A percentile compares a stretch with the other conserved stretches of the same genome.
phyloP scores from a whole-genome alignment of 148 eudicot genomes.

The Rheum nobile region DNA sequence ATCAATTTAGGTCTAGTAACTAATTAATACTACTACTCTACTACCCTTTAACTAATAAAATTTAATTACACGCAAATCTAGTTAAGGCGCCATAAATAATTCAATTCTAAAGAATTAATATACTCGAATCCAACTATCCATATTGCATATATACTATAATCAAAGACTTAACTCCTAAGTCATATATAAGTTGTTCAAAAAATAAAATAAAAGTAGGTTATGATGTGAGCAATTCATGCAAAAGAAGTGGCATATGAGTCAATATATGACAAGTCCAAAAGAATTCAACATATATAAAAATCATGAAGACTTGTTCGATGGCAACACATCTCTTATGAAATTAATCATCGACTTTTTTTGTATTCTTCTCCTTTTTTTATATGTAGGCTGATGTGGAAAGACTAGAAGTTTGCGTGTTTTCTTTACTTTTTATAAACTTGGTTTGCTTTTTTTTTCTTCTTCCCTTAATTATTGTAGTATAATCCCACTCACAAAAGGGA shows the following conservation, averaged over 20 bases:
- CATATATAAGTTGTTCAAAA: background rate
- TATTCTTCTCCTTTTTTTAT: slow-evolving; percentile 3
- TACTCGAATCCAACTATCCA: background rate
- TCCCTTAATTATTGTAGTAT: slow-evolving; percentile 2
- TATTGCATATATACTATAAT: background rate
- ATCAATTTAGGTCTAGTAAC: too few relatives aligned
- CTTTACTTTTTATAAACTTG: background rate
- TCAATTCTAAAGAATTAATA: background rate
- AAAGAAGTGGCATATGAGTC: slow-evolving; percentile 5
- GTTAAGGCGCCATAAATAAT: background rate
- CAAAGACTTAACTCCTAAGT: slow-evolving; percentile 4
- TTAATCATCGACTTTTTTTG: background rate
- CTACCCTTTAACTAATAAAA: too few relatives aligned
- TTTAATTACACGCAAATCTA: too few relatives aligned
- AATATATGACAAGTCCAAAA: slow-evolving; percentile 4
- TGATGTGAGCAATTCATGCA: slow-evolving; percentile 6
- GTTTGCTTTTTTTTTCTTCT: background rate
- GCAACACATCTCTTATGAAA: background rate
- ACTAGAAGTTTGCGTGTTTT: slow-evolving; percentile 1
- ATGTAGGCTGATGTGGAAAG: slow-evolving; percentile 8
- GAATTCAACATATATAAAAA: background rate
- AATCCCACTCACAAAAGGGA: background rate
- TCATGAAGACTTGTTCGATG: background rate
- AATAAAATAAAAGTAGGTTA: background rate
- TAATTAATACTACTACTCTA: too few relatives aligned